phyloP scores from a whole-genome alignment of 352 stramenopile species.

The Phytophthora macrochlamydospora region DNA sequence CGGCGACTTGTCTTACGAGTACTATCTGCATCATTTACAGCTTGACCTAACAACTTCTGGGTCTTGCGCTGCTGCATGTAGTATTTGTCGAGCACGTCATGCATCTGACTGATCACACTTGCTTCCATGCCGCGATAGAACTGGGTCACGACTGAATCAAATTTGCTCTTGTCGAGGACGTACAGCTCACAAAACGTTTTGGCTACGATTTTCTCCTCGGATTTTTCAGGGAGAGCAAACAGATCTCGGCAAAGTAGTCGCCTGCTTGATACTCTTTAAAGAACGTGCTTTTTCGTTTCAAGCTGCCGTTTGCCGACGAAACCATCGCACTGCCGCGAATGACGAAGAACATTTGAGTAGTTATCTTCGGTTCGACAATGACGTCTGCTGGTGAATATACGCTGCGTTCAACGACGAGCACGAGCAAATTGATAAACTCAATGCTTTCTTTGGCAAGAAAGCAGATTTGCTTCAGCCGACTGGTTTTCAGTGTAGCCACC shows the following conservation, averaged over 20 bases:
- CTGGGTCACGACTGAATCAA: constrained; percentile 51
- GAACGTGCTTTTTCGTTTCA: constrained; percentile 38
- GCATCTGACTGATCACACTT: constrained; percentile 37
- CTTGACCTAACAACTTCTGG: constrained; percentile 61
- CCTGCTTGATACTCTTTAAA: constrained; percentile 54
- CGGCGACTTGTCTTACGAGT: neutral
- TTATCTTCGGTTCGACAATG: constrained; percentile 67
- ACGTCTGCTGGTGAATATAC: constrained; percentile 57
- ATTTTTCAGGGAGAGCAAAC: constrained; percentile 52
- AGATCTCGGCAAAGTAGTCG: constrained; percentile 63
- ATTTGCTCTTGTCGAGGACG: constrained; percentile 57
- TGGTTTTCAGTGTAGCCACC: constrained; percentile 56
- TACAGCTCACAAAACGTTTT: constrained; percentile 81
- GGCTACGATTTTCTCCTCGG: constrained; percentile 59
- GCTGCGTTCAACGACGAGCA: constrained; percentile 43
- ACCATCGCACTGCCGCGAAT: constrained; percentile 54
- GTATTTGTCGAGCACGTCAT: constrained; percentile 47
- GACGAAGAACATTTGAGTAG: constrained; percentile 70
- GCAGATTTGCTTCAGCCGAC: constrained; percentile 59
- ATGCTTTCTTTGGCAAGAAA: constrained; percentile 65
- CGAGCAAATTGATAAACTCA: constrained; percentile 64
- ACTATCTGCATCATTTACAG: constrained; percentile 9
- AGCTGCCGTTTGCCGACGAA: neutral
- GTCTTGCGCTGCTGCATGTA: constrained; percentile 64
- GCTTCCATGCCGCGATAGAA: constrained; percentile 50